Conservation (phyloP, 2,329 filamentous ascomycete species). For the Geosmithia flava region DNA sequence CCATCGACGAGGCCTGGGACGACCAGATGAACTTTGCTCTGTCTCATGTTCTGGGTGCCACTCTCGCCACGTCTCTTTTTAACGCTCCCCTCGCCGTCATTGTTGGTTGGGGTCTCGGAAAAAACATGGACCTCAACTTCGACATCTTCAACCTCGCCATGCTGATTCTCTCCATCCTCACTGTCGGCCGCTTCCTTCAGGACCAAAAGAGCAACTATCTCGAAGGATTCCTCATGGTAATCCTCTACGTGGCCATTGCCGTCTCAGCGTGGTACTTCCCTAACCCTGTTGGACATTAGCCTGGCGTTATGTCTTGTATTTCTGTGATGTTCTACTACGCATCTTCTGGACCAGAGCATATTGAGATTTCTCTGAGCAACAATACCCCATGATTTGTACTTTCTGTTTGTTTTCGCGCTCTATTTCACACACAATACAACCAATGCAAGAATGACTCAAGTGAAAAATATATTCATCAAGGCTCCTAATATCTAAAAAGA, state of each 20-base stretch:
- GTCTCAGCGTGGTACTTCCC: constrained; percentile 46
- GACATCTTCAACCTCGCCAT: constrained; percentile 77
- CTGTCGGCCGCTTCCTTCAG: constrained; percentile 75
- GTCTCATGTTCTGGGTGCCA: constrained; percentile 75
- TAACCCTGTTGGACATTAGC: constrained; percentile 16
- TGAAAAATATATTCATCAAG: not conserved
- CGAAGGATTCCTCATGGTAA: constrained; percentile 70
- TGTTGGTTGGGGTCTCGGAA: constrained; percentile 66
- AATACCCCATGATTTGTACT: no score
- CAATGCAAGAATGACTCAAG: not conserved
- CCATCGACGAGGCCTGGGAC: constrained; percentile 75
- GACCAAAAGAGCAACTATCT: constrained; percentile 88
- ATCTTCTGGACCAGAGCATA: no score
- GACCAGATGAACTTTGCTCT: constrained; percentile 77
- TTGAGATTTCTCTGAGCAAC: no score
- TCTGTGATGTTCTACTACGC: no score
- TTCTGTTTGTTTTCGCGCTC: no score
- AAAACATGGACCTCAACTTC: constrained; percentile 69
- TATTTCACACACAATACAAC: no score
- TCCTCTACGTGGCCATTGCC: constrained; percentile 49
- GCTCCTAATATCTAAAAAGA: not conserved
- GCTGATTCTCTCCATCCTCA: constrained; percentile 71
- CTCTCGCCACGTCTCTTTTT: constrained; percentile 79
- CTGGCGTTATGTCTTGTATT: no score
- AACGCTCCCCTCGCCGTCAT: constrained; percentile 77